Base-by-base conservation (phyloP, 345 rosid genomes). In the Populus euphratica region DNA sequence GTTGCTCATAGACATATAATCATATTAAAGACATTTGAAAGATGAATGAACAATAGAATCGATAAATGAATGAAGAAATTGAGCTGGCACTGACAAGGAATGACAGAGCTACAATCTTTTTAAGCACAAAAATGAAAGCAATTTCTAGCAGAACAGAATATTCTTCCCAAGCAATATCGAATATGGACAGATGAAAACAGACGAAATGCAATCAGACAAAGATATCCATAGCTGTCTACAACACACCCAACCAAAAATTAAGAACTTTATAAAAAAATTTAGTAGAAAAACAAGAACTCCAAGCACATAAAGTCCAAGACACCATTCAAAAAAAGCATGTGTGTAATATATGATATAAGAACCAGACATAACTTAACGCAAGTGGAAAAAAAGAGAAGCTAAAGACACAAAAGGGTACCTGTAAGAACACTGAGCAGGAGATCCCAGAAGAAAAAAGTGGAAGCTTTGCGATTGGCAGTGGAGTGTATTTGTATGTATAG, bases 371-470 rank as follows among this genome's bases (percentile, higher is more conserved):
- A 4, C 8, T 47, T 47, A 47, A 47, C 52, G 3, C 52, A 4
- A 14, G 52, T 47, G 8, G 44, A 31, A 2, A 27, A 20, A 63
- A 5, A 75, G 13, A 43, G 11, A 33, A n/a, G 33, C 52, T 61
- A 54, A n/a, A 41, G 8, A 50, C 13, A n/a, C 12, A 69, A 7
- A 11, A 38, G 63, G 63, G 31, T 54, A 72, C 75, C 75, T 54
- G n/a, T 1, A 21, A 39, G 47, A 54, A 56, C 21, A 14, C 66
- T 11, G 75, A n/a, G 47, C 35, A 35, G 68, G 68, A 73, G 76
- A 73, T 72, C 75, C 47, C 20, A 33, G 50, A 73, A 35, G 68
- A 23, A 59, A 69, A 68, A 61, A 61, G 67, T 2, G 21, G 52
- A 59, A 73, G 61, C 52, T 47, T 47, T 14, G 52, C 18, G 52